These are phyloP conservation scores for Mycena olivaceomarginata DNA, from an alignment of 768 basidiomycete genomes.

Conservation along the genomic window DNA sequence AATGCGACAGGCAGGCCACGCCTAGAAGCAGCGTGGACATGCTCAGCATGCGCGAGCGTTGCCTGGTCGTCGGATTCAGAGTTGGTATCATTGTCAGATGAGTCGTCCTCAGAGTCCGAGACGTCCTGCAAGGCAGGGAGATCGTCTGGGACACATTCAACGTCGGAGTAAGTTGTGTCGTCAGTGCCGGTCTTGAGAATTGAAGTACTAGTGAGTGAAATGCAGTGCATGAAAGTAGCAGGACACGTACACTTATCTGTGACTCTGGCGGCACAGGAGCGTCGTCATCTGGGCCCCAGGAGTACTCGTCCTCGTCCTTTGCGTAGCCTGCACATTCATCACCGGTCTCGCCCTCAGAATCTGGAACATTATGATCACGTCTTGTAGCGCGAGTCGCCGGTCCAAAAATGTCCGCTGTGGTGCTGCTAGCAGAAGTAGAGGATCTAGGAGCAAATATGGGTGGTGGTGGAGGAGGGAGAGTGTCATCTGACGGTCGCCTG, in stretches of 20 bases:
- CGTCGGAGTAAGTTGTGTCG: background rate
- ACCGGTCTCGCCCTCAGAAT: slow-evolving; percentile 10
- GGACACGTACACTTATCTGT: background rate
- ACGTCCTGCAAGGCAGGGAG: background rate
- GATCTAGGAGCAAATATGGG: background rate
- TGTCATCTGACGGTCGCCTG: background rate
- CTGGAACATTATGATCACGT: background rate
- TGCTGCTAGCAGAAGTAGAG: background rate
- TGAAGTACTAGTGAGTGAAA: too few species aligned
- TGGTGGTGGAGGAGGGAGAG: background rate
- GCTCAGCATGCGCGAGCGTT: background rate
- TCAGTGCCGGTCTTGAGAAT: too few species aligned
- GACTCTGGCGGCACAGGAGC: slow-evolving; percentile 15
- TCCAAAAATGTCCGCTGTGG: slow-evolving; percentile 3
- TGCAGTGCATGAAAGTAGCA: background rate
- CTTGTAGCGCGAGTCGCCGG: background rate
- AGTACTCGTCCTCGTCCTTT: background rate
- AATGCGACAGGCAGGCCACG: too few species aligned
- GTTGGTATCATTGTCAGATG: background rate
- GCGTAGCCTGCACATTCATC: background rate
- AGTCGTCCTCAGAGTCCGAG: too few species aligned
- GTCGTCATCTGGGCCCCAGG: slow-evolving; percentile 14
- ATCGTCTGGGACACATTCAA: background rate
- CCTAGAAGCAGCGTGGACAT: background rate
- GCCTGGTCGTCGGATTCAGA: background rate